phyloP scores from a whole-genome alignment of 441 rosid genomes.

The Raphanus hybrid region DNA sequence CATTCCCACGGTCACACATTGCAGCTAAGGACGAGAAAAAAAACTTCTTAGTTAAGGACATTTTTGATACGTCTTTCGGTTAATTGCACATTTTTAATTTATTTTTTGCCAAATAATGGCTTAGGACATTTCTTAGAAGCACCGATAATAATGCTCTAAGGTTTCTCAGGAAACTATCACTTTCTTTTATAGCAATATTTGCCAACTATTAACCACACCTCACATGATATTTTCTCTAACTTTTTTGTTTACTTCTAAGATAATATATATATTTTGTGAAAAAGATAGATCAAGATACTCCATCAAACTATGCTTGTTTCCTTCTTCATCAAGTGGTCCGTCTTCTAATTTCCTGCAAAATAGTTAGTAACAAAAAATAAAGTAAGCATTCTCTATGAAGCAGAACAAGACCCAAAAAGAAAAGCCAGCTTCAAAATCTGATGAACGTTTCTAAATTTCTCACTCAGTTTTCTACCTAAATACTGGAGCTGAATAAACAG shows the following conservation, averaged over 20 bases:
- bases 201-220: constrained; percentile 34
- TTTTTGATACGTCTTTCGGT: no score
- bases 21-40: no score
- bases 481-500: constrained; percentile 1
- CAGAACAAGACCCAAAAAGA: constrained; percentile 14
- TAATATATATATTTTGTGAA: not conserved
- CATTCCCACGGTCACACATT: no score
- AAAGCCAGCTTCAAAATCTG: constrained; percentile 17
- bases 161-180: constrained; percentile 1
- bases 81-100: no score
- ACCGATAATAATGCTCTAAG: not conserved
- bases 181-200: constrained; percentile 24
- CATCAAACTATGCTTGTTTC: constrained; percentile 13
- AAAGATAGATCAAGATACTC: constrained; percentile 23
- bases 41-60: no score
- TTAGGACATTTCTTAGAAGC: no score
- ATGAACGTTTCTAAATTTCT: not conserved
- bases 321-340: constrained; percentile 36
- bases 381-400: not conserved
- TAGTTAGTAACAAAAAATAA: not conserved
- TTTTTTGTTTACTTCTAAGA: constrained; percentile 20
- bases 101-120: no score
- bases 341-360: constrained; percentile 24
- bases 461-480: constrained; percentile 10
- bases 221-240: constrained; percentile 39